Percentiles rank a stretch among this genome's conserved stretches.
Conservation (phyloP, 2,329 filamentous ascomycete species). For the Fusarium beomiforme region DNA sequence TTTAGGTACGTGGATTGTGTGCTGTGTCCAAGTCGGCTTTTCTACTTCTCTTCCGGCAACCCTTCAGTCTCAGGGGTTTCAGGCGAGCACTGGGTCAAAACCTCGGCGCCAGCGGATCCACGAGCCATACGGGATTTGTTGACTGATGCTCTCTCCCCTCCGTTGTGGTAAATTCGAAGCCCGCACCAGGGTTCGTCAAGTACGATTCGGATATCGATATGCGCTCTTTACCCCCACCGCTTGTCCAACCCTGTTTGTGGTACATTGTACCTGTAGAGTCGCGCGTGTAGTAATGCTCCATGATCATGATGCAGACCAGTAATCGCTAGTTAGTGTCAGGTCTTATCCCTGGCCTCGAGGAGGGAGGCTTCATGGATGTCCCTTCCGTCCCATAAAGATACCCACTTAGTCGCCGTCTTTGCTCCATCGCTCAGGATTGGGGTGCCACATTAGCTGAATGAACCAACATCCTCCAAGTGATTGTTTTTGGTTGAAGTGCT, state of each 20-base stretch:
- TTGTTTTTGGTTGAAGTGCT: conserved; percentile 10
- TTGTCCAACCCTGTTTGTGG: conserved; percentile 9
- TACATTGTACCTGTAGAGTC: conserved; percentile 26
- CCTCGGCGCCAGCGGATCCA: conserved; percentile 29
- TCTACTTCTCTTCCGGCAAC: neutral
- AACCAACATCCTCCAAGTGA: conserved; percentile 12
- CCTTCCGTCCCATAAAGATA: conserved; percentile 28
- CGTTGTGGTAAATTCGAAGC: conserved; percentile 1
- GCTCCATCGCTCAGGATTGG: conserved; percentile 28
- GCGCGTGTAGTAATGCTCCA: conserved; percentile 12
- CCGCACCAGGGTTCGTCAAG: neutral
- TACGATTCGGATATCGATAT: conserved; percentile 17
- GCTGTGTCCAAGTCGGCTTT: neutral
- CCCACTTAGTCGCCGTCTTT: conserved; percentile 29
- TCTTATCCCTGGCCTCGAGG: conserved; percentile 19
- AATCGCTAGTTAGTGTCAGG: conserved; percentile 17
- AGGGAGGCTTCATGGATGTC: conserved; percentile 22
- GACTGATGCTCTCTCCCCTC: neutral
- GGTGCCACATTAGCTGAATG: conserved; percentile 21
- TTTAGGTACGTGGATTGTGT: neutral
- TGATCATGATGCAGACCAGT: conserved; percentile 9
- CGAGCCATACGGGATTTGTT: conserved; percentile 13
- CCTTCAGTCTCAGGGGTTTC: conserved; percentile 34
- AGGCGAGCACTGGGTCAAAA: conserved; percentile 11
- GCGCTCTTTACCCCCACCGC: conserved; percentile 21